A percentile compares a stretch with the other conserved stretches of the same genome.
Conservation (phyloP, 768 basidiomycete species). For the Pleurotus citrinopileatus region DNA sequence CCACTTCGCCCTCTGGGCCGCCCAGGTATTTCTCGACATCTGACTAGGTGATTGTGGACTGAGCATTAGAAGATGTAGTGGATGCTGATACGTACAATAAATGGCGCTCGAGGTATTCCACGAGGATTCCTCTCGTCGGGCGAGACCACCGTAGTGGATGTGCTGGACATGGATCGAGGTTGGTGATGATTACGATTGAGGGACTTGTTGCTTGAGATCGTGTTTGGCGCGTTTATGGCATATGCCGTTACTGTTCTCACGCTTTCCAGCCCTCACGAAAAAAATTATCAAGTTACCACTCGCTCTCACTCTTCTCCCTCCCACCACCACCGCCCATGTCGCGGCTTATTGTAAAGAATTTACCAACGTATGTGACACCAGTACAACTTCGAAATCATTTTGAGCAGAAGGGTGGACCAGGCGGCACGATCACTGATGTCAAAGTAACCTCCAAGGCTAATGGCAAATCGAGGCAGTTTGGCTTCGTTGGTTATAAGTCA, state of each 20-base stretch:
- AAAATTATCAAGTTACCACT: background rate
- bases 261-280: background rate
- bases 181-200: background rate
- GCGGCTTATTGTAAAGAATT: constrained; percentile 79
- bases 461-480: constrained; percentile 84
- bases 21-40: constrained; percentile 88
- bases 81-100: constrained; percentile 64
- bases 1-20: constrained; percentile 73
- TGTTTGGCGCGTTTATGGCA: background rate
- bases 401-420: constrained; percentile 54
- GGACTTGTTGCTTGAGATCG: background rate
- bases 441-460: constrained; percentile 75
- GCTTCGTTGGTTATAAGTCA: constrained; percentile 89
- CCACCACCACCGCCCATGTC: constrained; percentile 49
- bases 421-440: constrained; percentile 79
- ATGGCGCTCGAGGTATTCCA: constrained; percentile 94
- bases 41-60: constrained; percentile 43
- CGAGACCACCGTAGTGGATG: constrained; percentile 23
- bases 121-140: constrained; percentile 71
- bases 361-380: constrained; percentile 68
- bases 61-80: background rate
- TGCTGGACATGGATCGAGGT: background rate
- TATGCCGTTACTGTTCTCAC: background rate
- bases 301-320: constrained; percentile 4
- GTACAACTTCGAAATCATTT: constrained; percentile 68